Evolutionary conservation across 345 rosid genomes (phyloP).

Genomic region (Lumnitzera racemosa): DNA sequence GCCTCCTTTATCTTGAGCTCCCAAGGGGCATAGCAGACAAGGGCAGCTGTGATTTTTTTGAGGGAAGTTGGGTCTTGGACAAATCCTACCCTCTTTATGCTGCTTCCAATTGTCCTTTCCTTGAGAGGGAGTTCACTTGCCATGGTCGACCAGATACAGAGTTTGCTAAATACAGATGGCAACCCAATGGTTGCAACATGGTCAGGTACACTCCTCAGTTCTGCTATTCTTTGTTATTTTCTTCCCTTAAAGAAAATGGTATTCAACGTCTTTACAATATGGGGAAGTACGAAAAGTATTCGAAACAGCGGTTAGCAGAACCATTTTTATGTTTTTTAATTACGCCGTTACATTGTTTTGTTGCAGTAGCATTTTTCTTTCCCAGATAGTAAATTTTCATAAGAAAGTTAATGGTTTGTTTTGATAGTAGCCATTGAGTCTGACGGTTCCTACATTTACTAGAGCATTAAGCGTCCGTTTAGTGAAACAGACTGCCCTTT

Average conservation of each 20-base stretch:
- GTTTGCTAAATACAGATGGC: slow-evolving; percentile 61
- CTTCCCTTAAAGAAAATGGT: neutral
- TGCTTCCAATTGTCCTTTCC: slow-evolving; percentile 56
- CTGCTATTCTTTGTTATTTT: neutral
- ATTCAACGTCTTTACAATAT: neutral
- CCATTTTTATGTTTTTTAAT: no score
- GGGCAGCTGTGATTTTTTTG: slow-evolving; percentile 41
- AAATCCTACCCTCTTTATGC: slow-evolving; percentile 53
- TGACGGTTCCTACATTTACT: no score
- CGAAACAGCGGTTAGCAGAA: no score
- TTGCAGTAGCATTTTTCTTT: no score
- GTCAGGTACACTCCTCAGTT: slow-evolving; percentile 25
- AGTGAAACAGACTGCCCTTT: no score
- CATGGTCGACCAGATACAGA: slow-evolving; percentile 67
- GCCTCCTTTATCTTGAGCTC: slow-evolving; percentile 2
- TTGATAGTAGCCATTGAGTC: no score
- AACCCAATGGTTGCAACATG: slow-evolving; percentile 53
- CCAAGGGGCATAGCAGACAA: slow-evolving; percentile 3
- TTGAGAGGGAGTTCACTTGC: slow-evolving; percentile 58
- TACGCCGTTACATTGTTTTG: no score
- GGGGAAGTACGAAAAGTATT: no score
- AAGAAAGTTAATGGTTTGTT: no score
- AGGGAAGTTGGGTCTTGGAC: slow-evolving; percentile 69
- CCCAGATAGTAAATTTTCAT: no score
- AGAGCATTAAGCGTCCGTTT: no score